These are phyloP conservation scores for Ophiostoma sp. DNA, from an alignment of 2,329 filamentous ascomycete genomes.

Conservation along the genomic window DNA sequence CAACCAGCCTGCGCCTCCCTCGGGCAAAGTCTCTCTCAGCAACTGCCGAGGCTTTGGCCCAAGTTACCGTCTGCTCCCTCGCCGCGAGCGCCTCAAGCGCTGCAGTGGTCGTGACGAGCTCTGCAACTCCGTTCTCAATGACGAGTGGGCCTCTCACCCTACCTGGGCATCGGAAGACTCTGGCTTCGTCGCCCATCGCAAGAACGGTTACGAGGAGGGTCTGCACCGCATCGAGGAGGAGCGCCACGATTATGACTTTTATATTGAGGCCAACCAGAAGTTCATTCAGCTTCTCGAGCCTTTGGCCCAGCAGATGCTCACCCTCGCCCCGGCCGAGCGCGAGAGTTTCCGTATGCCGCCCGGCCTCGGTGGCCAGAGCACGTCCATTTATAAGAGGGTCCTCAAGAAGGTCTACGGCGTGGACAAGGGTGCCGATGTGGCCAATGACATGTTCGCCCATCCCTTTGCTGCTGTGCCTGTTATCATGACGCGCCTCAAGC, in stretches of 20 bases:
- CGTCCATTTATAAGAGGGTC: slow-evolving; percentile 94
- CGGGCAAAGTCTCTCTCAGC: slow-evolving; percentile 83
- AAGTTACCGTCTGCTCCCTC: slow-evolving; percentile 89
- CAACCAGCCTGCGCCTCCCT: slow-evolving; percentile 72
- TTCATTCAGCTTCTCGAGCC: slow-evolving; percentile 96
- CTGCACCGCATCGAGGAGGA: slow-evolving; percentile 97
- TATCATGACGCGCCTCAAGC: slow-evolving; percentile 83
- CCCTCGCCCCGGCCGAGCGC: slow-evolving; percentile 72
- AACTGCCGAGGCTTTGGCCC: slow-evolving; percentile 95
- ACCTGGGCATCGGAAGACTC: slow-evolving; percentile 99
- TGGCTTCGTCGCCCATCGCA: slow-evolving; percentile 94
- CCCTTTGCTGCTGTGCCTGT: slow-evolving; percentile 88
- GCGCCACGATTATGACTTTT: slow-evolving; percentile 96
- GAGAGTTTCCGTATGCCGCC: slow-evolving; percentile 75
- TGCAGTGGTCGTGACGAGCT: slow-evolving; percentile 95
- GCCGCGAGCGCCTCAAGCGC: slow-evolving; percentile 80
- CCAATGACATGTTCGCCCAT: slow-evolving; percentile 79
- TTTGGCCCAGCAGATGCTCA: slow-evolving; percentile 84
- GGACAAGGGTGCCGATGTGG: slow-evolving; percentile 80
- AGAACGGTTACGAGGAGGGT: slow-evolving; percentile 92
- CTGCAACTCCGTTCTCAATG: slow-evolving; percentile 89
- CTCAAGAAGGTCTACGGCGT: slow-evolving; percentile 95
- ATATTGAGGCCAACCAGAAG: slow-evolving; percentile 91
- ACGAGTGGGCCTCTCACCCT: slow-evolving; percentile 97
- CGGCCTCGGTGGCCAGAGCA: slow-evolving; percentile 87